Percentiles rank a stretch among this genome's conserved stretches.
Conservation (phyloP, 176 grass and related monocot species). For the Musa troglodytarum region DNA sequence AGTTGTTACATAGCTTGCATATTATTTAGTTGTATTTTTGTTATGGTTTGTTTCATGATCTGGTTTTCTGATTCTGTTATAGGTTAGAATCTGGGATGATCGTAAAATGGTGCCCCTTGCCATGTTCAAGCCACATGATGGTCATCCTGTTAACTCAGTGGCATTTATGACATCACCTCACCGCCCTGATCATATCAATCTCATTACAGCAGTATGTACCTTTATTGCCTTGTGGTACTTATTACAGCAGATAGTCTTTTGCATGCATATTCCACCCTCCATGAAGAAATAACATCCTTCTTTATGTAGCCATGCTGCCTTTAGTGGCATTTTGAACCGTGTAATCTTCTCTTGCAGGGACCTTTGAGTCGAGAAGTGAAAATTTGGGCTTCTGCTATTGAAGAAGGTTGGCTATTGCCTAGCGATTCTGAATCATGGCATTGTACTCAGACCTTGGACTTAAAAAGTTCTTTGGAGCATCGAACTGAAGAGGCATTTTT, state of each 20-base stretch:
- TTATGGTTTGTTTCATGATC: constrained; percentile 19
- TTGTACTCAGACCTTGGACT: constrained; percentile 69
- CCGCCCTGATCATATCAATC: constrained; percentile 82
- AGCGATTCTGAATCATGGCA: constrained; percentile 79
- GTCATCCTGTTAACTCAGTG: constrained; percentile 69
- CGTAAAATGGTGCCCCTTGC: constrained; percentile 48
- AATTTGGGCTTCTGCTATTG: constrained; percentile 70
- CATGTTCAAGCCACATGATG: constrained; percentile 66
- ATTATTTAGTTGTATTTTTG: constrained; percentile 5
- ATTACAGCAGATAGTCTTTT: neutral
- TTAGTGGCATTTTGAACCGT: neutral
- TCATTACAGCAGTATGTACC: constrained; percentile 76
- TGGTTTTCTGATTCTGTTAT: constrained; percentile 14
- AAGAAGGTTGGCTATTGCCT: constrained; percentile 74
- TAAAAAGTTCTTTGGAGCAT: constrained; percentile 64
- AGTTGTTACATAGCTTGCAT: neutral
- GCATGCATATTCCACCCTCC: too few relatives aligned
- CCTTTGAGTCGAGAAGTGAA: constrained; percentile 81
- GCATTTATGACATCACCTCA: constrained; percentile 73
- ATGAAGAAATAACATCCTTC: neutral
- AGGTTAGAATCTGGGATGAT: constrained; percentile 98
- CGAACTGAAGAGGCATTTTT: constrained; percentile 82
- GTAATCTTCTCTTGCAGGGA: constrained; percentile 37
- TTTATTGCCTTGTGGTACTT: neutral
- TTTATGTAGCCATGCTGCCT: neutral